Base-by-base conservation (phyloP, 2,329 filamentous ascomycete genomes). In the Aspergillus versicolor region DNA sequence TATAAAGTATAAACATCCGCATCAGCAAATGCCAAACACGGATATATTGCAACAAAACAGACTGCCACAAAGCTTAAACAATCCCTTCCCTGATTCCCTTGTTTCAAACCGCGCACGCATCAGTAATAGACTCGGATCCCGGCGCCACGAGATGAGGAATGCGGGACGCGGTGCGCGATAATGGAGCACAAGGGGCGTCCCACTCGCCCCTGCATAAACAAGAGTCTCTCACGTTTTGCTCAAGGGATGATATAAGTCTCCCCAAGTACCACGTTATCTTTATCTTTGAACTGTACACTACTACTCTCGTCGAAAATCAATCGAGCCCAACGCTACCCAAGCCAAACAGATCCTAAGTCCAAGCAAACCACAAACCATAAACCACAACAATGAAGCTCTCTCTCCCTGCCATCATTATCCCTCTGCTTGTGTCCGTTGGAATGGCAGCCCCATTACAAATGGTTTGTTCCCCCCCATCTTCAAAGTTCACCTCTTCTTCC, bases 321-420 rank as follows among this genome's bases (percentile, higher is more conserved):
- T 7, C 34, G 12, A 37, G 15, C 13, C 34, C 34, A 37, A 37
- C 34, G 5, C 34, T 15, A n/a, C 15, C 34, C 34, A 37, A 15
- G 12, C 34, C 34, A 37, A 37, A 37, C 27, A 30, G 27, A 11
- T 15, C 34, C 15, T n/a, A 15, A 24, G 22, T 22, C 17, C 13
- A 13, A 24, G 27, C 13, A 6, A 24, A 44, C 21, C 4, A 30
- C 43, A 15, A 24, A 46, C 41, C 11, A 24, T 21, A 51, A 32
- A n/a, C 27, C 27, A 11, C 27, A 19, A 56, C 17, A 34, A 59
- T 56, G 57, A 59, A 56, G 40, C 43, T 53, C 53, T 52, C 47
- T 6, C 19, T 58, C n/a, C 17, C 52, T 8, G 30, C 54, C 8
- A 12, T 52, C 12, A 13, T 55, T 3, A 13, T 55, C 21, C 15